These are phyloP conservation scores for Pseudopithomyces maydicus DNA, from an alignment of 2,329 filamentous ascomycete species.

Conservation along the genomic window DNA sequence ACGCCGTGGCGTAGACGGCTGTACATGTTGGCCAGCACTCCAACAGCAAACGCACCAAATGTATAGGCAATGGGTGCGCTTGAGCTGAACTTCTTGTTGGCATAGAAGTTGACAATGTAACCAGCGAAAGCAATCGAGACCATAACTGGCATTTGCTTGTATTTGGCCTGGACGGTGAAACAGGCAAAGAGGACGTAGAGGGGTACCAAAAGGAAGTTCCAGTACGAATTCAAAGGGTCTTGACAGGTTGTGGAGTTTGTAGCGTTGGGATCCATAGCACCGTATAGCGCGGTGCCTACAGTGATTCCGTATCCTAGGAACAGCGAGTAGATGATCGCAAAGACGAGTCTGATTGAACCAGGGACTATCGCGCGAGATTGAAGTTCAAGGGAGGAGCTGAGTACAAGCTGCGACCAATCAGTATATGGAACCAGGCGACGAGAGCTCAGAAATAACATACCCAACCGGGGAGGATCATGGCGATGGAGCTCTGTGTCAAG, in stretches of 20 bases:
- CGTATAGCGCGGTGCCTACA: constrained; percentile 54
- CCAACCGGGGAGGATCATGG: constrained; percentile 55
- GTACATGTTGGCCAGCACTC: constrained; percentile 78
- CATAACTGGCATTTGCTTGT: constrained; percentile 78
- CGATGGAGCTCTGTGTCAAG: constrained; percentile 55
- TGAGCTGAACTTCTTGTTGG: constrained; percentile 66
- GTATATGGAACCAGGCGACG: not conserved
- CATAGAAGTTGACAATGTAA: constrained; percentile 77
- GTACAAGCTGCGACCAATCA: constrained; percentile 39
- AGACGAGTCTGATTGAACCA: constrained; percentile 55
- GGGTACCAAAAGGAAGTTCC: constrained; percentile 73
- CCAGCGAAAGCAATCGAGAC: constrained; percentile 72
- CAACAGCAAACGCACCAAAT: constrained; percentile 75
- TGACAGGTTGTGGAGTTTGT: constrained; percentile 49
- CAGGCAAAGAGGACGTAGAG: constrained; percentile 73
- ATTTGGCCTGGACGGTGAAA: constrained; percentile 80
- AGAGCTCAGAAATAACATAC: constrained; percentile 17
- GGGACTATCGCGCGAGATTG: constrained; percentile 54
- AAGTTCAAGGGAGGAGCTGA: constrained; percentile 54
- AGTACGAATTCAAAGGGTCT: constrained; percentile 55
- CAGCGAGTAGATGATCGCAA: constrained; percentile 57
- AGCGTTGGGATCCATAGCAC: constrained; percentile 51
- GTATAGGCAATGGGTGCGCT: constrained; percentile 78
- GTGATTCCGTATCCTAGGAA: constrained; percentile 58
- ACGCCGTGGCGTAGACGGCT: constrained; percentile 65